These are phyloP conservation scores for Cardiospermum halicacabum DNA, from an alignment of 345 rosid species.

Conservation along the genomic window DNA sequence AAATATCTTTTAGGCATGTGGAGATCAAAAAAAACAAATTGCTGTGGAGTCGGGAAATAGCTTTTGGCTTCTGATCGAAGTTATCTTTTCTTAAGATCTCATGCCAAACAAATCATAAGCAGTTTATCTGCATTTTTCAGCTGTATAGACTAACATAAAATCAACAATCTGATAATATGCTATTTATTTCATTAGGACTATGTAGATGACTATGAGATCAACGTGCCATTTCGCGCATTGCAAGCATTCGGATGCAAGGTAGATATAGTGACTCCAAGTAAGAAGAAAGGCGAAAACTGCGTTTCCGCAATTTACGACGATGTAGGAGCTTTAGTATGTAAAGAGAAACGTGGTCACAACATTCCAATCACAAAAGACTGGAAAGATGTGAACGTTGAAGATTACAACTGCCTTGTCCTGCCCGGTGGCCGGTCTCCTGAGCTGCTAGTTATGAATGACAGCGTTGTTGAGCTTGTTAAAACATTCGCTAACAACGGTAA, in stretches of 20 bases:
- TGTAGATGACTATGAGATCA: conserved; percentile 42
- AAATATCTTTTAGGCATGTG: too few species aligned
- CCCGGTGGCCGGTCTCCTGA: conserved; percentile 57
- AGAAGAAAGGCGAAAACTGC: conserved; percentile 45
- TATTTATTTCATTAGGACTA: conserved; percentile 30
- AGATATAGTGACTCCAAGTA: conserved; percentile 39
- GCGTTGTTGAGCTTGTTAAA: conserved; percentile 34
- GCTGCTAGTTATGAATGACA: conserved; percentile 36
- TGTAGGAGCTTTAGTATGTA: conserved; percentile 31
- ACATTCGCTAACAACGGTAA: conserved; percentile 33
- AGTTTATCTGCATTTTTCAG: too few species aligned
- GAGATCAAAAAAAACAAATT: too few species aligned
- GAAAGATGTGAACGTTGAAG: conserved; percentile 32
- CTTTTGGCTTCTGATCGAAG: background rate
- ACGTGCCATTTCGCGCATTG: conserved; percentile 45
- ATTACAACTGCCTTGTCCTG: conserved; percentile 43
- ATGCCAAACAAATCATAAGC: too few species aligned
- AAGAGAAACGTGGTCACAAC: conserved; percentile 49
- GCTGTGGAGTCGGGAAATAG: background rate
- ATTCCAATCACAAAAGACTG: conserved; percentile 35
- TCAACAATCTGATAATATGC: too few species aligned
- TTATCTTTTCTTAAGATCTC: too few species aligned
- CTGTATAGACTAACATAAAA: too few species aligned
- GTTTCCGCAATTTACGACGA: conserved; percentile 43
- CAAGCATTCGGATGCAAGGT: conserved; percentile 49